Evolutionary conservation across 768 basidiomycete genomes (phyloP).

Genomic region (Amanita fuliginea): DNA sequence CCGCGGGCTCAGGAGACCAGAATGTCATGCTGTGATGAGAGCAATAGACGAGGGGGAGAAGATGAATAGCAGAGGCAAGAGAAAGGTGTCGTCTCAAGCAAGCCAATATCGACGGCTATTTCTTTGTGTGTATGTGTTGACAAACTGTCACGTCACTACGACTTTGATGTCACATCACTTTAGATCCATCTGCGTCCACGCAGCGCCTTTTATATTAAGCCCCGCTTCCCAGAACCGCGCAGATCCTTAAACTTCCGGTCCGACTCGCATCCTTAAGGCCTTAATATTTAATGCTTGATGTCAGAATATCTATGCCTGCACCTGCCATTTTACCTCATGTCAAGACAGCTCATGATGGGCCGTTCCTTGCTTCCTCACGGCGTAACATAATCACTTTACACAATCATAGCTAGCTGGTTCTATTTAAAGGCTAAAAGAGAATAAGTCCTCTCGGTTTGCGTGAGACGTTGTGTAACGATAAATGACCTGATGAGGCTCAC

Average conservation of each 20-base stretch:
- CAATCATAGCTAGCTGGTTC: conserved; percentile 2
- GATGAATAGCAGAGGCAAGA: conserved; percentile 16
- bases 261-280: not conserved
- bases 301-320: not conserved
- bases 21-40: conserved; percentile 43
- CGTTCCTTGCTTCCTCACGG: not conserved
- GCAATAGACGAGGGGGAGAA: conserved; percentile 19
- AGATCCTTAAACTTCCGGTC: not conserved
- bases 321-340: not conserved
- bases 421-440: conserved; percentile 1
- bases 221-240: not conserved
- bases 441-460: not conserved
- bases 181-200: not conserved
- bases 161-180: conserved; percentile 8
- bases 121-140: conserved; percentile 21
- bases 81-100: conserved; percentile 9
- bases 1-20: conserved; percentile 80
- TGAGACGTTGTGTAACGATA: not conserved
- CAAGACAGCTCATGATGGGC: not conserved
- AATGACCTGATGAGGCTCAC: not conserved
- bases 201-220: not conserved
- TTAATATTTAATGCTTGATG: too few species aligned
- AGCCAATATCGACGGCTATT: conserved; percentile 18
- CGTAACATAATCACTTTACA: conserved; percentile 2
- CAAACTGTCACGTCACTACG: conserved; percentile 9